A percentile compares a stretch with the other conserved stretches of the same genome.
These are phyloP conservation scores for Globisporangium acanthophoron DNA, from an alignment of 352 stramenopile genomes.

Conservation along the genomic window DNA sequence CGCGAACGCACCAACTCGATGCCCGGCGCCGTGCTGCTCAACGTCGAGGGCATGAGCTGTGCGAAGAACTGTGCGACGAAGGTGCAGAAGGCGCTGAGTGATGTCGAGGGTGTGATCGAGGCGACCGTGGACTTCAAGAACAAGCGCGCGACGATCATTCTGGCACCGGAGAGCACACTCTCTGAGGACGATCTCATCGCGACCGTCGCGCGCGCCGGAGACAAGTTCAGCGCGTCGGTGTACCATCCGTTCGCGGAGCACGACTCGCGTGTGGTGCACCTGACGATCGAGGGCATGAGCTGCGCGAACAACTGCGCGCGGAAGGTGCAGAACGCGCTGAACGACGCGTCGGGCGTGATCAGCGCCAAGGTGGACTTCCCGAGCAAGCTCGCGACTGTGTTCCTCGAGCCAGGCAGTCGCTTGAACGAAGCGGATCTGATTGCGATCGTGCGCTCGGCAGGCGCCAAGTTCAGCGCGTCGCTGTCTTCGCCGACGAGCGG, in stretches of 20 bases:
- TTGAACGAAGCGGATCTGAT: conserved; percentile 62
- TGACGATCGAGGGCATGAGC: conserved; percentile 75
- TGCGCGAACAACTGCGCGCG: conserved; percentile 67
- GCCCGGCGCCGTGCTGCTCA: conserved; percentile 61
- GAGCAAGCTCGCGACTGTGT: conserved; percentile 69
- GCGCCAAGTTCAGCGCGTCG: conserved; percentile 58
- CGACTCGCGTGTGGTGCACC: conserved; percentile 66
- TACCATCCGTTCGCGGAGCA: conserved; percentile 65
- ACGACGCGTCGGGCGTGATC: conserved; percentile 51
- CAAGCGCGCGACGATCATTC: conserved; percentile 67
- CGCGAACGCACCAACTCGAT: conserved; percentile 42
- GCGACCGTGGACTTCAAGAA: conserved; percentile 61
- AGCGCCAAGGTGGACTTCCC: conserved; percentile 76
- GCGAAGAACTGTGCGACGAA: conserved; percentile 56
- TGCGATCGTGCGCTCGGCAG: conserved; percentile 45
- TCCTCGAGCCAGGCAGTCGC: conserved; percentile 63
- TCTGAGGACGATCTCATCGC: conserved; percentile 65
- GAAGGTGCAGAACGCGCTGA: conserved; percentile 74
- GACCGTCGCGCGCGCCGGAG: conserved; percentile 37
- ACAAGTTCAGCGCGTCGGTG: conserved; percentile 46
- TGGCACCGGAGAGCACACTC: conserved; percentile 53
- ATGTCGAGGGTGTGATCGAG: conserved; percentile 48
- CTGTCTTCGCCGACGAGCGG: conserved; percentile 30
- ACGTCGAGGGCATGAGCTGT: conserved; percentile 75
- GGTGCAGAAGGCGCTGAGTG: conserved; percentile 49